phyloP scores from a whole-genome alignment of 176 grass and related monocot genomes.

The Eremochloa ophiuroides region DNA sequence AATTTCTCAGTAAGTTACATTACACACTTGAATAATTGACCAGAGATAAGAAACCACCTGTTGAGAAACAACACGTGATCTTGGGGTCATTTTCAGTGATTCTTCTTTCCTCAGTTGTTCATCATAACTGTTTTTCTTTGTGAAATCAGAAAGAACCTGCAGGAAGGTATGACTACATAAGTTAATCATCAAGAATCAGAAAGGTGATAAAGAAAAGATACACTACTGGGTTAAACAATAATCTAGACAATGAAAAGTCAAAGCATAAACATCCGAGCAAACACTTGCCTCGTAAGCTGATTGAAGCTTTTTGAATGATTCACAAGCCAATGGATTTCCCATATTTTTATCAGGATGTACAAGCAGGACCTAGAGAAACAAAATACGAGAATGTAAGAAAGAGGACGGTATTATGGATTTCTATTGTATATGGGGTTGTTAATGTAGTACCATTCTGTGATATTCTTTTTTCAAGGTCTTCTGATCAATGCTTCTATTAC shows the following conservation, averaged over 20 bases:
- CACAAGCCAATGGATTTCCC: conserved; percentile 75
- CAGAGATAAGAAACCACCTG: conserved; percentile 42
- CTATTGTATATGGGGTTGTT: not conserved
- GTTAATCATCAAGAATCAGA: conserved; percentile 15
- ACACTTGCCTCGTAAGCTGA: conserved; percentile 92
- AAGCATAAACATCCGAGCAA: conserved; percentile 13
- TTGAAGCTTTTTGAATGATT: conserved; percentile 99
- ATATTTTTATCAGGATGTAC: conserved; percentile 99
- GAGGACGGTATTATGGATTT: conserved; percentile 5
- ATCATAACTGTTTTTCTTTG: conserved; percentile 88
- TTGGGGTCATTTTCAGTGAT: conserved; percentile 59
- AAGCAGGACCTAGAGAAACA: conserved; percentile 66
- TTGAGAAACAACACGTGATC: conserved; percentile 60
- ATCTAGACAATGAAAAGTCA: conserved; percentile 1
- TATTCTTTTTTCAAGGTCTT: conserved; percentile 71
- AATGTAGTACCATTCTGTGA: conserved; percentile 58
- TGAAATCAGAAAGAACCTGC: conserved; percentile 85
- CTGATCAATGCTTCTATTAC: conserved; percentile 47
- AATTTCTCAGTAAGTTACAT: not conserved
- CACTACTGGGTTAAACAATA: not conserved
- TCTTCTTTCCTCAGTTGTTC: conserved; percentile 91
- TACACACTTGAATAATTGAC: not conserved
- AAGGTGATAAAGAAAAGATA: conserved; percentile 7
- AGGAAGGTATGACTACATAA: conserved; percentile 11
- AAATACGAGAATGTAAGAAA: conserved; percentile 19